Base-by-base conservation (phyloP, 306 rosid genomes). In the Pyrus communis region DNA sequence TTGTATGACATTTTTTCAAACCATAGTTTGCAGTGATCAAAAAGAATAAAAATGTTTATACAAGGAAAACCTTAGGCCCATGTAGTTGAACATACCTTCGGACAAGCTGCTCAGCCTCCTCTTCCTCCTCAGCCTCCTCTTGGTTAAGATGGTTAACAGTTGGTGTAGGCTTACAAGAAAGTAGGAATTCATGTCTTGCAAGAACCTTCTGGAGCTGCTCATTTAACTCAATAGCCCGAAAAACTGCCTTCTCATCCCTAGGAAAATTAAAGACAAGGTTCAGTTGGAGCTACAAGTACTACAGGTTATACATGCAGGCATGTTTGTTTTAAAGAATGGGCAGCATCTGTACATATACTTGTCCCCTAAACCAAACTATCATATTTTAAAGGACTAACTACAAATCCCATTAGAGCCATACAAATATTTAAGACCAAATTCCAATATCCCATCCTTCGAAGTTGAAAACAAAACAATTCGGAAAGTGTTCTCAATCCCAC, bases 191-290 rank as follows among this genome's bases (percentile, higher is more conserved):
- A 18, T 94, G 97, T 83, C 93, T 90, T 66, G 91, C 80, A 63
- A 94, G 98, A 80, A 91, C 89, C 81, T 80, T 94, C 82, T 94
- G 96, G 73, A 94, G 97, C 80, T 85, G 86, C 83, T 94, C 98
- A 58, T 94, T 94, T 75, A 94, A 80, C 65, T 90, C 97, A 49
- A 94, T 91, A 65, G 97, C 97, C 77, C 66, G 90, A 84, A 95
- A 94, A 72, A 94, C 88, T 30, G 86, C 85, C 86, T 77, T 87
- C 82, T 94, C 98, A 55, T 94, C 91, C 83, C 91, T 87, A 35
- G n/a, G 45, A 81, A 63, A 70, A 78, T 66, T 23, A 62, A 35
- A 31, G 17, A 30, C 55, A 77, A 62, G 31, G 70, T 45, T 71
- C 45, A 82, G 42, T 52, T 68, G 55, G 73, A 38, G 55, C 25